Evolutionary conservation across 2,329 filamentous ascomycete species (phyloP).

Genomic region (Fusarium nodosum): DNA sequence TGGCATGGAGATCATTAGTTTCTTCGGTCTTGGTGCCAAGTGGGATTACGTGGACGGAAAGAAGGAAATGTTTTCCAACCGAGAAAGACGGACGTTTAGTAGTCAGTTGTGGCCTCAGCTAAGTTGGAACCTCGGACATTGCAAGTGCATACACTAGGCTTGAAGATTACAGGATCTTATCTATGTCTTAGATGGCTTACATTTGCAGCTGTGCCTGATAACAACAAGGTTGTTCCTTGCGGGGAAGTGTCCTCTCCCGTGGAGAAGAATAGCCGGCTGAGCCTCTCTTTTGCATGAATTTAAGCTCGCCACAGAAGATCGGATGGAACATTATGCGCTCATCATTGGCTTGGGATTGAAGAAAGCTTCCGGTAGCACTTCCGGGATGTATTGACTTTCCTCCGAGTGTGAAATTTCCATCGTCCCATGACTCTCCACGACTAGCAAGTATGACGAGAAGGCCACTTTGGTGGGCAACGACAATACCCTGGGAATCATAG

Average conservation of each 20-base stretch:
- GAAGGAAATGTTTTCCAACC: constrained; percentile 6
- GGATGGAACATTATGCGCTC: constrained; percentile 5
- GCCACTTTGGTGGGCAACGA: accelerated
- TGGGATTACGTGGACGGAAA: constrained; percentile 3
- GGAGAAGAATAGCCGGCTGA: constrained; percentile 3
- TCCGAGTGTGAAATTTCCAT: not conserved
- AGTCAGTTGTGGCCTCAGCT: not conserved
- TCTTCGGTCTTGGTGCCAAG: constrained; percentile 1
- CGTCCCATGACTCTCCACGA: not conserved
- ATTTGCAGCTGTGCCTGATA: constrained; percentile 5
- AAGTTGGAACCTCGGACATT: not conserved
- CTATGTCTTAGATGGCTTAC: constrained; percentile 7
- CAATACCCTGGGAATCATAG: not conserved
- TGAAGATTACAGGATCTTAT: not conserved
- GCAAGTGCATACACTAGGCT: not conserved
- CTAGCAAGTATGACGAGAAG: not conserved
- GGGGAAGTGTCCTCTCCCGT: not conserved
- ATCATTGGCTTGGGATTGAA: not conserved
- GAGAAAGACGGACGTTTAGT: not conserved
- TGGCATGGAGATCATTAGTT: not conserved
- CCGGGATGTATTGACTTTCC: not conserved
- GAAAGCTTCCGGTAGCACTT: not conserved
- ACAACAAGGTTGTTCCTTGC: not conserved
- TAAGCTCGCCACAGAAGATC: not conserved
- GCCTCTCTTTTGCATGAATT: constrained; percentile 4